Conservation (phyloP, 495 filamentous ascomycete species). For the Cenococcum geophilum region DNA sequence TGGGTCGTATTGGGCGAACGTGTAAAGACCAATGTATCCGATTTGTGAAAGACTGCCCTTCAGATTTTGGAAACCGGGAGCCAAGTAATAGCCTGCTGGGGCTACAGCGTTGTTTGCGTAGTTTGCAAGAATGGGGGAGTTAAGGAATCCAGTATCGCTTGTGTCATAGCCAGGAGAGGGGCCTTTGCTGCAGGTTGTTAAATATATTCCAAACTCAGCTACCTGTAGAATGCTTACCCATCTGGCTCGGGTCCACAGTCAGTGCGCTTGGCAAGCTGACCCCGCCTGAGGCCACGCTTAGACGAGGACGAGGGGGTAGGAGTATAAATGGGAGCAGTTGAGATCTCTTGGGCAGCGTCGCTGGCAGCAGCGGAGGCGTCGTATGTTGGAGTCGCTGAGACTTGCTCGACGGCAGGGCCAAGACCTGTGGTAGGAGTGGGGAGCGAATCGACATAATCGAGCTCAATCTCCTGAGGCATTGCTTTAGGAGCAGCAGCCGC, state of each 20-base stretch:
- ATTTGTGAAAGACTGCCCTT: slow-evolving; percentile 14
- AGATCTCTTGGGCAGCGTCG: slow-evolving; percentile 6
- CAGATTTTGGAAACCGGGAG: slow-evolving; percentile 13
- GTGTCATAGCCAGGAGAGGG: slow-evolving; percentile 13
- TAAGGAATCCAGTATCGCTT: slow-evolving; percentile 13
- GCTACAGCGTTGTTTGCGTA: slow-evolving; percentile 2
- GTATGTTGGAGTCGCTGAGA: slow-evolving; percentile 3
- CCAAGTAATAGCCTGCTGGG: slow-evolving; percentile 13
- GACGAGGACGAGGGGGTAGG: too few relatives aligned
- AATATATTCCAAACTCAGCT: neutral
- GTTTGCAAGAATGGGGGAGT: neutral
- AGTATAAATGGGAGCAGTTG: slow-evolving; percentile 1
- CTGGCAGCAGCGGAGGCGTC: slow-evolving; percentile 7
- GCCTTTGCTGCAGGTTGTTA: slow-evolving; percentile 6
- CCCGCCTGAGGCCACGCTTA: slow-evolving; percentile 3
- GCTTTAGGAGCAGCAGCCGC: slow-evolving; percentile 24
- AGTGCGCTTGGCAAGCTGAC: neutral
- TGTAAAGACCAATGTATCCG: slow-evolving; percentile 16
- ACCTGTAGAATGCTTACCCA: slow-evolving; percentile 6
- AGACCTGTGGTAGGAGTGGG: slow-evolving; percentile 7
- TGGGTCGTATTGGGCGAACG: slow-evolving; percentile 11
- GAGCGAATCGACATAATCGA: slow-evolving; percentile 17
- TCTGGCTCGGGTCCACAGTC: slow-evolving; percentile 12
- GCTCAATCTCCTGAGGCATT: slow-evolving; percentile 25
- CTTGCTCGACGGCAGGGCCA: slow-evolving; percentile 6